Conservation (phyloP, 108 stramenopile species). For the Cylindrotheca fusiformis region DNA sequence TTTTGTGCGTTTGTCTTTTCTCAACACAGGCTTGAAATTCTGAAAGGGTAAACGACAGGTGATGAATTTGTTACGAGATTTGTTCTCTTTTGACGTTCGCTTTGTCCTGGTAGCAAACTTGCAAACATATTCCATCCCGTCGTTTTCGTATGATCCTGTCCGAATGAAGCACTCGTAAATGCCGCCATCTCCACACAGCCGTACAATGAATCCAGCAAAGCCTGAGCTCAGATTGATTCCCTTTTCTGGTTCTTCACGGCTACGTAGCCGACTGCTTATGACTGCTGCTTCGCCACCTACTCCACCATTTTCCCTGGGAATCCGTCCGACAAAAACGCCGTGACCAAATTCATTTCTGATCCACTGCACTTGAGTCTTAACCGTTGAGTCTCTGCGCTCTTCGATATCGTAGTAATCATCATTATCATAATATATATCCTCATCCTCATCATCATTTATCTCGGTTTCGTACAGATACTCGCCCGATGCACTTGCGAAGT, state of each 20-base stretch:
- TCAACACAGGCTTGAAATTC: conserved; percentile 38
- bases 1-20: conserved; percentile 5
- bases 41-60: conserved; percentile 56
- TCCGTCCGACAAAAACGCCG: conserved; percentile 75
- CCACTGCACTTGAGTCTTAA: conserved; percentile 60
- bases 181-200: conserved; percentile 75
- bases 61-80: conserved; percentile 54
- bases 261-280: conserved; percentile 62
- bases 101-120: conserved; percentile 69
- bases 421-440: conserved; percentile 22
- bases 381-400: conserved; percentile 11
- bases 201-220: conserved; percentile 76
- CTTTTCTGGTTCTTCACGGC: conserved; percentile 61
- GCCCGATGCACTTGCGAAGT: conserved; percentile 4
- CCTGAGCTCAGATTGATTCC: conserved; percentile 71
- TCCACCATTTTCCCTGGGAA: conserved; percentile 26
- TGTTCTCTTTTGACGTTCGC: conserved; percentile 32
- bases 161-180: conserved; percentile 74
- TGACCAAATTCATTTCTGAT: conserved; percentile 70
- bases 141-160: conserved; percentile 58
- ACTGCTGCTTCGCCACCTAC: conserved; percentile 64
- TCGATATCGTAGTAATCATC: conserved; percentile 5
- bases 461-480: conserved; percentile 15
- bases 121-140: conserved; percentile 81
- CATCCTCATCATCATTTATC: conserved; percentile 19